Evolutionary conservation across 192 early-diverging fungal genomes (phyloP).

Genomic region (Podila minutissima): DNA sequence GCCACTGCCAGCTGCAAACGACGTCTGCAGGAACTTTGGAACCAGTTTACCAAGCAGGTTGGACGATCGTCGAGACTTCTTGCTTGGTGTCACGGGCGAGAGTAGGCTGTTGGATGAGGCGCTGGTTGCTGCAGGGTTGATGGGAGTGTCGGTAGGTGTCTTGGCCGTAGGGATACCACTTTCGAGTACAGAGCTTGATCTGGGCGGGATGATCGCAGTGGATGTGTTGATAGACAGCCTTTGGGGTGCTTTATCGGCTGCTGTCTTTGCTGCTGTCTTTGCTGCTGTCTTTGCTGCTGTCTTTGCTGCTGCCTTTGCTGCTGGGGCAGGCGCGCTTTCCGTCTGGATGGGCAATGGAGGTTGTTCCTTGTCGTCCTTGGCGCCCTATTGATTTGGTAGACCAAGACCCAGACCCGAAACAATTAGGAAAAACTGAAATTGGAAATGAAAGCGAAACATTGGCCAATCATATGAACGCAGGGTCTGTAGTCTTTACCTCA

Average conservation of each 20-base stretch:
- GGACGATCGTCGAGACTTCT: constrained; percentile 4
- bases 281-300: neutral
- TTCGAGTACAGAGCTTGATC: too few species aligned
- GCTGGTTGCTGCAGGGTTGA: neutral
- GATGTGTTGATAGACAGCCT: too few species aligned
- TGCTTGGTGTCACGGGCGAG: neutral
- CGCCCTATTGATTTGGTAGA: too few species aligned
- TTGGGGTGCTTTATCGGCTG: neutral
- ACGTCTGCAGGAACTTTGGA: constrained; percentile 44
- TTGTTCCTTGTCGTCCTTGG: too few species aligned
- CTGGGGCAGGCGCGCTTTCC: neutral
- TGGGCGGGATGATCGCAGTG: too few species aligned
- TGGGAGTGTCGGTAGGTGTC: neutral
- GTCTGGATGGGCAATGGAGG: too few species aligned
- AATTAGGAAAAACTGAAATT: too few species aligned
- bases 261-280: neutral
- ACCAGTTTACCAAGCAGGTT: constrained; percentile 40
- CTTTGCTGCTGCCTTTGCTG: neutral
- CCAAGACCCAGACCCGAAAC: too few species aligned
- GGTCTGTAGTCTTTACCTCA: too few species aligned
- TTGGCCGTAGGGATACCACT: neutral
- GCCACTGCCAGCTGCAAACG: neutral
- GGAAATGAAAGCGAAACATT: too few species aligned
- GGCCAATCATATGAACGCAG: too few species aligned
- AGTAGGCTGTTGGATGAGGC: neutral